phyloP scores from a whole-genome alignment of 805 yeast genomes.

The Hanseniaspora lachancei region DNA sequence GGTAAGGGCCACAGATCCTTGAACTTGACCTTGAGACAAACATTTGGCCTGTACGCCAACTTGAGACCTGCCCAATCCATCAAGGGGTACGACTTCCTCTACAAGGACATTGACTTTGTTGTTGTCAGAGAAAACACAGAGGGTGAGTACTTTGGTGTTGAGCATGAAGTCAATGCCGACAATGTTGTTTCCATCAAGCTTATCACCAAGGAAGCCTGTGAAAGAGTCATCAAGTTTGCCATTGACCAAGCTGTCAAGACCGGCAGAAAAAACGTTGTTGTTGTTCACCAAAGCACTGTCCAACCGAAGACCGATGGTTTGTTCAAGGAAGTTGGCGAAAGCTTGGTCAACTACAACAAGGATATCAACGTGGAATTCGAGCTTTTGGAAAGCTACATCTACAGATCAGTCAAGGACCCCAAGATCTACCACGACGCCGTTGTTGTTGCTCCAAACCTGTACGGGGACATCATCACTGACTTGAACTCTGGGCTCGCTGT shows the following conservation, averaged over 20 bases:
- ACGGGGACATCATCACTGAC: slow-evolving; percentile 98
- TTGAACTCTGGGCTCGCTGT: slow-evolving; percentile 85
- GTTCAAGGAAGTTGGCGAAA: slow-evolving; percentile 82
- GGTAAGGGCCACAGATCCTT: slow-evolving; percentile 97
- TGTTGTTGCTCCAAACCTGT: slow-evolving; percentile 95
- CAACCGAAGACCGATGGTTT: slow-evolving; percentile 98
- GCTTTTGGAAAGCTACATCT: slow-evolving; percentile 88
- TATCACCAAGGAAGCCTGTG: slow-evolving; percentile 92
- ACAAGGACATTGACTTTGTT: slow-evolving; percentile 76
- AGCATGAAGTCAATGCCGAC: slow-evolving; percentile 95
- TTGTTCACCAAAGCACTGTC: slow-evolving; percentile 96
- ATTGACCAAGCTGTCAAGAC: slow-evolving; percentile 88
- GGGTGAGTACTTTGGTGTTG: slow-evolving; percentile 99
- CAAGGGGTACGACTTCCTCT: slow-evolving; percentile 79
- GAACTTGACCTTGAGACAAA: slow-evolving; percentile 93
- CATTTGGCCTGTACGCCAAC: slow-evolving; percentile 90
- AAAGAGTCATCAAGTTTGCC: slow-evolving; percentile 91
- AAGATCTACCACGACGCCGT: slow-evolving; percentile 71
- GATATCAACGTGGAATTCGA: slow-evolving; percentile 73
- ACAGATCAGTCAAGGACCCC: slow-evolving; percentile 83
- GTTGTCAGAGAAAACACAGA: slow-evolving; percentile 98
- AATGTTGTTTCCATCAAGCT: slow-evolving; percentile 96
- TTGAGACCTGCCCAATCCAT: slow-evolving; percentile 93
- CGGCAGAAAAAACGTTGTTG: slow-evolving; percentile 76
- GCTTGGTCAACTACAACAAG: slow-evolving; percentile 83